Percentiles rank a stretch among this genome's conserved stretches.
Evolutionary conservation across 2,329 filamentous ascomycete species (phyloP).

Genomic region (Eutypella sp.): DNA sequence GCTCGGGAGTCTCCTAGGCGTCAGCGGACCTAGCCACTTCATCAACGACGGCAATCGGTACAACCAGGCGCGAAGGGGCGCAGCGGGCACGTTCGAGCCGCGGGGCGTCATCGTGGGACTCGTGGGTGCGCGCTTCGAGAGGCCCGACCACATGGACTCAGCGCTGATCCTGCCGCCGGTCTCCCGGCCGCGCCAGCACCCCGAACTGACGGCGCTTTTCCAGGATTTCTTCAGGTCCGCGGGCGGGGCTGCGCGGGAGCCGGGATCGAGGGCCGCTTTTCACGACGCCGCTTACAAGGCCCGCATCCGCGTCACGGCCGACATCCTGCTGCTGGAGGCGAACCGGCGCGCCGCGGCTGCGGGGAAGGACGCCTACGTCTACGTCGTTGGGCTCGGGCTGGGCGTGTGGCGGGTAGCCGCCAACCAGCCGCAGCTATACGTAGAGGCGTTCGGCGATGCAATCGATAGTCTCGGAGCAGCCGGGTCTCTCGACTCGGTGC

Average conservation of each 20-base stretch:
- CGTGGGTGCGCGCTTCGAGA: slow-evolving; percentile 28
- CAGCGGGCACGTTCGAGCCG: slow-evolving; percentile 16
- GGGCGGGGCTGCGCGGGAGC: neutral
- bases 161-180: slow-evolving; percentile 7
- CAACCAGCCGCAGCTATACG: slow-evolving; percentile 15
- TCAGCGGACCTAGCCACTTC: slow-evolving; percentile 26
- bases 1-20: slow-evolving; percentile 25
- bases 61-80: slow-evolving; percentile 11
- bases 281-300: slow-evolving; percentile 19
- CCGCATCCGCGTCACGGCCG: slow-evolving; percentile 20
- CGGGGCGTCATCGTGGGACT: slow-evolving; percentile 27
- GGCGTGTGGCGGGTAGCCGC: slow-evolving; percentile 18
- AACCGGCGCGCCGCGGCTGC: slow-evolving; percentile 16
- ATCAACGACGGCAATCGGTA: slow-evolving; percentile 24
- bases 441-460: slow-evolving; percentile 15
- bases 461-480: slow-evolving; percentile 7
- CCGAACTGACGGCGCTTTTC: slow-evolving; percentile 17
- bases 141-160: slow-evolving; percentile 24
- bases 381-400: slow-evolving; percentile 28
- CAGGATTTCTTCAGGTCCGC: slow-evolving; percentile 18
- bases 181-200: slow-evolving; percentile 10
- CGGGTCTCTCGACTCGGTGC: slow-evolving; percentile 11
- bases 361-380: slow-evolving; percentile 21
- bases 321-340: slow-evolving; percentile 26
- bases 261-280: slow-evolving; percentile 8